Conservation (phyloP, 2,329 filamentous ascomycete genomes). For the Botrytis galanthina region DNA sequence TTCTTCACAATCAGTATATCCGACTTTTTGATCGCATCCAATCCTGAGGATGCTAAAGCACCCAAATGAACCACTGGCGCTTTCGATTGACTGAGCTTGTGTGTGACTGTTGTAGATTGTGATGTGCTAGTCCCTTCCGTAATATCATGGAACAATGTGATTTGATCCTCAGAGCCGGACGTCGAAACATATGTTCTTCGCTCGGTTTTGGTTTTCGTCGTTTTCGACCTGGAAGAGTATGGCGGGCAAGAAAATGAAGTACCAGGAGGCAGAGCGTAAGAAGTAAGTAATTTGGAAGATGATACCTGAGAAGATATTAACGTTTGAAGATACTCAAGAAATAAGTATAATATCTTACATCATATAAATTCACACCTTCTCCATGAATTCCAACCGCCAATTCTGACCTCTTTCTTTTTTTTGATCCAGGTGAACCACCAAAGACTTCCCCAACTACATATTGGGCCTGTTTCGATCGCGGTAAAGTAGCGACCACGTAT, state of each 20-base stretch:
- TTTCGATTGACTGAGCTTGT: conserved; percentile 43
- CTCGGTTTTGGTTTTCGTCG: conserved; percentile 47
- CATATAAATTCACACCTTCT: conserved; percentile 64
- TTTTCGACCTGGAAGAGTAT: conserved; percentile 52
- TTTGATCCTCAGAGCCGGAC: conserved; percentile 46
- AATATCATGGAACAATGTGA: conserved; percentile 59
- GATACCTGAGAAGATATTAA: conserved; percentile 48
- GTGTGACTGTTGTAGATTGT: conserved; percentile 49
- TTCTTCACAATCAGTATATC: conserved; percentile 57
- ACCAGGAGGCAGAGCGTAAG: conserved; percentile 65
- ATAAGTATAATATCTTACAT: conserved; percentile 46
- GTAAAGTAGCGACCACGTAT: conserved; percentile 60
- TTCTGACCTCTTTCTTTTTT: conserved; percentile 63
- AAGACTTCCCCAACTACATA: conserved; percentile 61
- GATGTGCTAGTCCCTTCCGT: conserved; percentile 52
- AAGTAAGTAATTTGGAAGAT: conserved; percentile 60
- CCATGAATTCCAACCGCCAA: conserved; percentile 63
- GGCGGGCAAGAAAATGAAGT: conserved; percentile 62
- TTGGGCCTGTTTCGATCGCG: conserved; percentile 55
- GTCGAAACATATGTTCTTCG: conserved; percentile 63
- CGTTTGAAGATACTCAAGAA: conserved; percentile 14
- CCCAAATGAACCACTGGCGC: conserved; percentile 46
- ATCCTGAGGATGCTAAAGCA: conserved; percentile 28
- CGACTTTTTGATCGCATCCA: conserved; percentile 20
- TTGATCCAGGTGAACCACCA: conserved; percentile 55